Conservation (phyloP, 140 eudicot genomes). For the Erigeron philadelphicus region DNA sequence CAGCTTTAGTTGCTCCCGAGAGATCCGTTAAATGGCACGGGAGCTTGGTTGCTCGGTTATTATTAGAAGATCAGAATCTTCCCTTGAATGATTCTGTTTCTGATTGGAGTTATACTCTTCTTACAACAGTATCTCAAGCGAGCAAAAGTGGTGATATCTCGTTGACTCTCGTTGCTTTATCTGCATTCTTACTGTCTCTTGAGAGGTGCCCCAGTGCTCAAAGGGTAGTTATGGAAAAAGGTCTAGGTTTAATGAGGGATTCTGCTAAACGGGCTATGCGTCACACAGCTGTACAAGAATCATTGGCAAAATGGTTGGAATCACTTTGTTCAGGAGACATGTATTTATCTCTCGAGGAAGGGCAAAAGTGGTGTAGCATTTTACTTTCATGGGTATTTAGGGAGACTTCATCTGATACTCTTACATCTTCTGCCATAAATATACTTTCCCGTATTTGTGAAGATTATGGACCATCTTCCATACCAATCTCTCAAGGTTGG, state of each 20-base stretch:
- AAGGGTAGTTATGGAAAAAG: conserved; percentile 64
- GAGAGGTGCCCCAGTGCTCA: conserved; percentile 54
- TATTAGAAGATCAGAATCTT: conserved; percentile 65
- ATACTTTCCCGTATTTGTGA: conserved; percentile 73
- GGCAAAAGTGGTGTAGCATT: conserved; percentile 75
- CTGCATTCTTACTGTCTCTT: conserved; percentile 72
- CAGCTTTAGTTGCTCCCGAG: conserved; percentile 83
- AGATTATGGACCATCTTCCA: conserved; percentile 75
- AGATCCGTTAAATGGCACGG: conserved; percentile 97
- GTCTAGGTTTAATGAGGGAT: conserved; percentile 77
- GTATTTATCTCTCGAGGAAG: conserved; percentile 74
- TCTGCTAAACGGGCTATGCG: conserved; percentile 59
- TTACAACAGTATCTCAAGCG: conserved; percentile 71
- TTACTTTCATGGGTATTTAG: conserved; percentile 68
- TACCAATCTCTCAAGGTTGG: conserved; percentile 94
- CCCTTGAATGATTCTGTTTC: conserved; percentile 54
- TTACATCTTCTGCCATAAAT: conserved; percentile 59
- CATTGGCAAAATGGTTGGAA: conserved; percentile 81
- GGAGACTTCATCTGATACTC: conserved; percentile 48
- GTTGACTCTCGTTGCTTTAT: conserved; percentile 65
- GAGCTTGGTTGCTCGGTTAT: conserved; percentile 74
- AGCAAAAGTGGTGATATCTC: conserved; percentile 61
- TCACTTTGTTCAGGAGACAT: conserved; percentile 52
- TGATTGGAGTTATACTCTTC: conserved; percentile 82
- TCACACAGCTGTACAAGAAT: conserved; percentile 66